Evolutionary conservation across 2,329 filamentous ascomycete species (phyloP).

Genomic region (Chaetoscypha palmicola): DNA sequence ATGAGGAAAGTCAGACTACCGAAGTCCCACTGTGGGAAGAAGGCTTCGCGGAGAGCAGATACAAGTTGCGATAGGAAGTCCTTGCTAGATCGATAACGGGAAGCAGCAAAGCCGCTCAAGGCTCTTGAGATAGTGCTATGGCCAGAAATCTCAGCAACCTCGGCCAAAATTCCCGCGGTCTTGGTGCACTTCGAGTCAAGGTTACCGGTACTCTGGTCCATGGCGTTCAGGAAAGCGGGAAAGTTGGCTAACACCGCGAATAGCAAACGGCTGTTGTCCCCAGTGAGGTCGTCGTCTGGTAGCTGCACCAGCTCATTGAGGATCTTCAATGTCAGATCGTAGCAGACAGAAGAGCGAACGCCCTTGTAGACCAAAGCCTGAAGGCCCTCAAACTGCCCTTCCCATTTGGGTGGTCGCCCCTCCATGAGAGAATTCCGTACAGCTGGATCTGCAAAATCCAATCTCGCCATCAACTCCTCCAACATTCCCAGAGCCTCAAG

Average conservation of each 20-base stretch:
- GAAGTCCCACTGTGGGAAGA: conserved; percentile 77
- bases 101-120: conserved; percentile 62
- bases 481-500: conserved; percentile 88
- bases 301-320: conserved; percentile 73
- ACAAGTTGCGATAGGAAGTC: conserved; percentile 74
- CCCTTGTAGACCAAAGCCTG: conserved; percentile 87
- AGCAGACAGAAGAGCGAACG: conserved; percentile 74
- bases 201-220: conserved; percentile 60
- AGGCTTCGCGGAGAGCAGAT: conserved; percentile 66
- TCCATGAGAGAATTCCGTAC: conserved; percentile 68
- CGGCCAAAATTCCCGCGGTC: conserved; percentile 62
- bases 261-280: conserved; percentile 73
- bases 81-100: conserved; percentile 57
- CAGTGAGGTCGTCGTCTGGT: conserved; percentile 73
- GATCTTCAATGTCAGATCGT: conserved; percentile 68
- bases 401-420: conserved; percentile 79
- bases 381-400: conserved; percentile 79
- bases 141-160: conserved; percentile 66
- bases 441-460: conserved; percentile 66
- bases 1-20: conserved; percentile 83
- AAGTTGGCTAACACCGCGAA: conserved; percentile 89
- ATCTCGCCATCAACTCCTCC: conserved; percentile 73
- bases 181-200: conserved; percentile 50
- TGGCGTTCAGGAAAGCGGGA: conserved; percentile 72
- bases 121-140: conserved; percentile 60